Conservation (phyloP, 495 filamentous ascomycete genomes). For the Parmelia sp. region DNA sequence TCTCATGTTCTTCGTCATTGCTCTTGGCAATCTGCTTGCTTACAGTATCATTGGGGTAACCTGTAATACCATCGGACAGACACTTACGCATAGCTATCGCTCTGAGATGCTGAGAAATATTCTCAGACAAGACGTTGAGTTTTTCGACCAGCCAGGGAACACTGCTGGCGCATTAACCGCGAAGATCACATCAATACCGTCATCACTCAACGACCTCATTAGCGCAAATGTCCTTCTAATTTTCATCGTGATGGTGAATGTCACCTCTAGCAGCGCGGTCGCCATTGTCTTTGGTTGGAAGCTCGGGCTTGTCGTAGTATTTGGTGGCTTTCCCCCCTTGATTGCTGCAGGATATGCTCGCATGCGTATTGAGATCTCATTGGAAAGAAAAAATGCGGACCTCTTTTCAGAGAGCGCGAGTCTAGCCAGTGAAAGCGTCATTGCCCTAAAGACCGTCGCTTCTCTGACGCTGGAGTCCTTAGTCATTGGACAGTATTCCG, state of each 20-base stretch:
- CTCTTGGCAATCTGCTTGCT: neutral
- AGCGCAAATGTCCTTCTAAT: neutral
- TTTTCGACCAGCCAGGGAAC: neutral
- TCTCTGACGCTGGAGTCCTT: constrained; percentile 39
- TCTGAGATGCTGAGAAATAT: neutral
- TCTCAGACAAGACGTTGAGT: neutral
- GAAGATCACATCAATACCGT: constrained; percentile 6
- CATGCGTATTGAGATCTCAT: no score
- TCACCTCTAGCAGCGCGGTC: constrained; percentile 47
- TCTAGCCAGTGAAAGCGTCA: constrained; percentile 53
- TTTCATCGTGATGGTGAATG: constrained; percentile 39
- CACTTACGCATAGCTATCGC: neutral
- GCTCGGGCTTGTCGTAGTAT: constrained; percentile 51
- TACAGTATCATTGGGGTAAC: neutral
- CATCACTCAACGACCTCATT: neutral
- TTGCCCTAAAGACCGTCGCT: constrained; percentile 52
- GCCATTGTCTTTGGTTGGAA: constrained; percentile 55
- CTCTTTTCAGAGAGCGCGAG: constrained; percentile 50
- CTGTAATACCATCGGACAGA: neutral
- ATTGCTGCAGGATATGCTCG: constrained; percentile 48
- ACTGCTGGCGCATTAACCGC: neutral
- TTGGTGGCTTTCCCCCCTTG: constrained; percentile 47
- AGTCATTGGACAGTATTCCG: constrained; percentile 14
- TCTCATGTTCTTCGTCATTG: neutral
- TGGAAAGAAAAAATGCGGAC: no score